phyloP scores from a whole-genome alignment of 164 flowering plant species.

The Stephania cephalantha region DNA sequence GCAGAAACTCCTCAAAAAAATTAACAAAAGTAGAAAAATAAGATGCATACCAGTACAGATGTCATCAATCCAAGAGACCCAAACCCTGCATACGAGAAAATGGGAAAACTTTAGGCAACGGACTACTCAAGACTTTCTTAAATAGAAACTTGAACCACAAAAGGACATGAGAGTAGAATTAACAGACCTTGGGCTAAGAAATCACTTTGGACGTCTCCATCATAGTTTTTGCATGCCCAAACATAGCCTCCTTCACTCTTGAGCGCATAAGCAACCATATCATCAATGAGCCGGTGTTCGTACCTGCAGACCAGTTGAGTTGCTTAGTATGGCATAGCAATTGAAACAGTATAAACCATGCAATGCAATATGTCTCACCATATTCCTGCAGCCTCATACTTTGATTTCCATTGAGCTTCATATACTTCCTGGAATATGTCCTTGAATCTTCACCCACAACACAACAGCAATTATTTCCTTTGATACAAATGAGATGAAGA shows the following conservation, averaged over 20 bases:
- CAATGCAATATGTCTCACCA: slow-evolving; percentile 39
- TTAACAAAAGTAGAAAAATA: neutral
- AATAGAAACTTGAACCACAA: neutral
- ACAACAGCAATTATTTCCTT: neutral
- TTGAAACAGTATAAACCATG: neutral
- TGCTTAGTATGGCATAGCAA: neutral
- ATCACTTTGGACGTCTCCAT: slow-evolving; percentile 98
- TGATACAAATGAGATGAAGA: neutral
- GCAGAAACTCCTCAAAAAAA: neutral
- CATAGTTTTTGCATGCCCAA: slow-evolving; percentile 98
- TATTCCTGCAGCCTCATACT: slow-evolving; percentile 75
- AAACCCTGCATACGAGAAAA: slow-evolving; percentile 51
- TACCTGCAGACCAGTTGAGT: slow-evolving; percentile 45
- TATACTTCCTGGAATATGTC: slow-evolving; percentile 84
- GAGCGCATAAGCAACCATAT: slow-evolving; percentile 96
- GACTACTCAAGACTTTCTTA: neutral
- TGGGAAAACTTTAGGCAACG: slow-evolving; percentile 3
- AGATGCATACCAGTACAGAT: slow-evolving; percentile 66
- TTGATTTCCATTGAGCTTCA: slow-evolving; percentile 68
- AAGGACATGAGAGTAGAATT: neutral
- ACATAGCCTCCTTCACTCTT: slow-evolving; percentile 98
- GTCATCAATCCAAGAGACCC: slow-evolving; percentile 99
- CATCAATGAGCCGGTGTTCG: slow-evolving; percentile 95
- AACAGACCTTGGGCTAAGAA: slow-evolving; percentile 90
- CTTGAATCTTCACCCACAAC: slow-evolving; percentile 44